These are phyloP conservation scores for Besnoitia besnoiti DNA, from an alignment of 169 alveolate species.

Conservation along the genomic window DNA sequence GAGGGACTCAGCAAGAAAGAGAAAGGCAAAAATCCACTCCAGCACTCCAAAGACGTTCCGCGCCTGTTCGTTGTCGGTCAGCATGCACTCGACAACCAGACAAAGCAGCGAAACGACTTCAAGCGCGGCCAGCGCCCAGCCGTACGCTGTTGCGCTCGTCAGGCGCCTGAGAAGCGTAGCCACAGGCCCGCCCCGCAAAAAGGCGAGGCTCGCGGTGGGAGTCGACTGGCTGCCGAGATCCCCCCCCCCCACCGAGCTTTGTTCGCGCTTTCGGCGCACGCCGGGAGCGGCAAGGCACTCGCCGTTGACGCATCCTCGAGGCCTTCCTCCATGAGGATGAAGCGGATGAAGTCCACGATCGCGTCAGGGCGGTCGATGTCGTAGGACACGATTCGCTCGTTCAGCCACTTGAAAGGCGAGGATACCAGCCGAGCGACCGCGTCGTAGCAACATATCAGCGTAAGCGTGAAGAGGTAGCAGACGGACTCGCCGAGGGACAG, in stretches of 20 bases:
- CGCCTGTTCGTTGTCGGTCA: neutral
- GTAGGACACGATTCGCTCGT: neutral
- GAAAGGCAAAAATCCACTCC: constrained; percentile 8
- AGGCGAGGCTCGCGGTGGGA: neutral
- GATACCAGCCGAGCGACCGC: neutral
- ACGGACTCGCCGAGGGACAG: constrained; percentile 10
- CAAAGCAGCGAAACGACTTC: constrained; percentile 48
- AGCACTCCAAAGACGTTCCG: neutral
- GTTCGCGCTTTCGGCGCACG: neutral
- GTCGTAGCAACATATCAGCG: neutral
- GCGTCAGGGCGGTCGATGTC: constrained; percentile 29
- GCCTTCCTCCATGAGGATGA: constrained; percentile 1
- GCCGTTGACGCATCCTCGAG: neutral
- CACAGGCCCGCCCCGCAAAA: constrained; percentile 7
- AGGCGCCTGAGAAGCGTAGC: constrained; percentile 9
- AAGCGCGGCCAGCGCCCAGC: constrained; percentile 43
- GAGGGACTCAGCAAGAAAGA: neutral
- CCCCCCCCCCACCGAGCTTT: neutral
- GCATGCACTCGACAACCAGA: constrained; percentile 49
- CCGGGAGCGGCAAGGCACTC: neutral
- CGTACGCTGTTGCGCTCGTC: constrained; percentile 30
- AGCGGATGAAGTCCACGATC: neutral
- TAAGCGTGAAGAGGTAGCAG: neutral
- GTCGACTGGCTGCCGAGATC: neutral
- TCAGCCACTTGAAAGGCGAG: neutral